Percentiles rank a stretch among this genome's conserved stretches.
Conservation (phyloP, 768 basidiomycete species). For the Auriculariales sp. region DNA sequence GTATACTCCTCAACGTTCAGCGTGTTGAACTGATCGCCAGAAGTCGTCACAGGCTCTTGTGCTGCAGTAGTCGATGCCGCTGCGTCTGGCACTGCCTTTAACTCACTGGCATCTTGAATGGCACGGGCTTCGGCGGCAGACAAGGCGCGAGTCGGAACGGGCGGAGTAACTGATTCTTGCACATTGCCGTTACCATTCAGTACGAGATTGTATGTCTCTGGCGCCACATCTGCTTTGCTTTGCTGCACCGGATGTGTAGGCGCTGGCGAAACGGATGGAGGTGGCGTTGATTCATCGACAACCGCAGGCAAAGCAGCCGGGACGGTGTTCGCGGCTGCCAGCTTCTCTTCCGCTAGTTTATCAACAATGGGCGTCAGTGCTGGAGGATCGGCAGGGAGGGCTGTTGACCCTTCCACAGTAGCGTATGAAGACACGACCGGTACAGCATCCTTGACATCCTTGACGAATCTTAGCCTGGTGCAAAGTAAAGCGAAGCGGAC, state of each 20-base stretch:
- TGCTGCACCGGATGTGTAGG: background rate
- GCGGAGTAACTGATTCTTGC: background rate
- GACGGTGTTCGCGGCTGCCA: background rate
- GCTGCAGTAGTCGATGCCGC: background rate
- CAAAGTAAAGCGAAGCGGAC: background rate
- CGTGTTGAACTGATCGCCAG: background rate
- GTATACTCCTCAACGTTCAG: background rate
- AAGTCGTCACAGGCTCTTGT: background rate
- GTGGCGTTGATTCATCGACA: background rate
- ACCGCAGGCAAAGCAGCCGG: background rate
- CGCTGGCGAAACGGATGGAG: background rate
- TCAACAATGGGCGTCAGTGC: too few species aligned
- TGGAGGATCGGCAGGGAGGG: background rate
- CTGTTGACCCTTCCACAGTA: too few species aligned
- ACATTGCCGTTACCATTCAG: background rate
- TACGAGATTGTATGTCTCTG: background rate
- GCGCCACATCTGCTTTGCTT: background rate
- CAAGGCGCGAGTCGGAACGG: background rate
- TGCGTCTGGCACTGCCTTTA: too few species aligned
- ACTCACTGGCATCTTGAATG: background rate
- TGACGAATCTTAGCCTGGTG: too few species aligned
- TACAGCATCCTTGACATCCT: too few species aligned
- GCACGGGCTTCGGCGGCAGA: background rate
- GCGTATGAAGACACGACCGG: too few species aligned
- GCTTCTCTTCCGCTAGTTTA: too few species aligned